Conservation (phyloP, 139 green algal species). For the Penium margaritaceum region DNA sequence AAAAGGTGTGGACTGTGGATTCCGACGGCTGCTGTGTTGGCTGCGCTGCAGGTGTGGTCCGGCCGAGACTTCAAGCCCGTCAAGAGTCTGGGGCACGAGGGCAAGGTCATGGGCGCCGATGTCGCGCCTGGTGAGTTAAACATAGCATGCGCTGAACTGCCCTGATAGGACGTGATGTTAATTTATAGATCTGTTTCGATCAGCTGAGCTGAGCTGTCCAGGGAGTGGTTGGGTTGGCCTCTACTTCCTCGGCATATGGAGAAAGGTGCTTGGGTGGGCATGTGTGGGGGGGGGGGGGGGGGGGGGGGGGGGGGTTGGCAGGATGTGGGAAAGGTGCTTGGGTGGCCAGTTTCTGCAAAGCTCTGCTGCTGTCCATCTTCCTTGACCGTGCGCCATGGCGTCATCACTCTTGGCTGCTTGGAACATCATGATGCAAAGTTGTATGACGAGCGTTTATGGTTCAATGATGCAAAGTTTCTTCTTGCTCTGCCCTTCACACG, state of each 20-base stretch:
- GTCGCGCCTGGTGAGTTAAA: constrained; percentile 44
- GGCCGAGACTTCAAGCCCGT: constrained; percentile 59
- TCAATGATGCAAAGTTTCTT: not conserved
- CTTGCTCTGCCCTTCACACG: not conserved
- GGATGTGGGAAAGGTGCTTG: no score
- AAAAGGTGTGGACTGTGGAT: no score
- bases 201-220: not conserved
- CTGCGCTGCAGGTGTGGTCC: constrained; percentile 53
- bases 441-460: no score
- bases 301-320: no score
- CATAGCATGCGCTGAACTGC: not conserved
- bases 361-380: no score
- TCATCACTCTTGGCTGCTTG: no score
- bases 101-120: constrained; percentile 83
- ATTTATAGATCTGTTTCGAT: not conserved
- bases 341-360: no score
- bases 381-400: no score
- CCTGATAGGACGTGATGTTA: not conserved
- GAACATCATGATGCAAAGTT: no score
- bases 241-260: no score
- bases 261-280: no score
- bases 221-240: not conserved
- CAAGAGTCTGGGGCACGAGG: constrained; percentile 78
- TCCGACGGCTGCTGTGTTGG: not conserved
- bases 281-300: no score